Evolutionary conservation across 768 basidiomycete species (phyloP).

Genomic region (Mycena maculata): DNA sequence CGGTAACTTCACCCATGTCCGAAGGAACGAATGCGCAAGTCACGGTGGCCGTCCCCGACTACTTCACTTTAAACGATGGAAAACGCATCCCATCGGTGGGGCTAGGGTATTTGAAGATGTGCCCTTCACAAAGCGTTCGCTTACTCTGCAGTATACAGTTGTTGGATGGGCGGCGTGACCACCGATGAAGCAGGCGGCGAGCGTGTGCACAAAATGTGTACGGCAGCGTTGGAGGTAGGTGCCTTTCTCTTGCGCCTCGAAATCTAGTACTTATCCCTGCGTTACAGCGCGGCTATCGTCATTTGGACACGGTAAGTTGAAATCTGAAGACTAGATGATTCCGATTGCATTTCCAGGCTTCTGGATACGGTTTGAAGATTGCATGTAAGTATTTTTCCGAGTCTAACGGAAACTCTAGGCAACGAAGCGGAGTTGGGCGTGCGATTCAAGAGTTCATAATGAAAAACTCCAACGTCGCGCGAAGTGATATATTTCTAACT

Average conservation of each 20-base stretch:
- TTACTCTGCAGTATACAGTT: constrained; percentile 29
- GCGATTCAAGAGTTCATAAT: constrained; percentile 63
- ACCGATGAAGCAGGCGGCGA: constrained; percentile 52
- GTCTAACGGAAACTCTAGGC: no score
- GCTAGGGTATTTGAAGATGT: constrained; percentile 37
- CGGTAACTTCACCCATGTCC: no score
- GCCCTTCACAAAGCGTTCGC: constrained; percentile 32
- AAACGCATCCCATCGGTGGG: constrained; percentile 38
- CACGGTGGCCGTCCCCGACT: constrained; percentile 33
- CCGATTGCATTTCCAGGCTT: neutral
- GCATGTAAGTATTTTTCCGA: no score
- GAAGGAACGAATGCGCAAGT: no score
- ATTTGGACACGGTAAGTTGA: constrained; percentile 45
- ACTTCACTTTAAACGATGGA: constrained; percentile 35
- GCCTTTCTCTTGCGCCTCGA: no score
- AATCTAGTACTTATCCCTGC: no score
- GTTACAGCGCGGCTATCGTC: constrained; percentile 56
- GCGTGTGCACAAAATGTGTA: constrained; percentile 38
- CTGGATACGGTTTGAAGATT: constrained; percentile 37
- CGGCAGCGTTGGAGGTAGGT: constrained; percentile 33
- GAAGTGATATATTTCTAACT: no score
- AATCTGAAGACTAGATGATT: no score
- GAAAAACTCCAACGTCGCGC: constrained; percentile 59
- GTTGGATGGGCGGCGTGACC: constrained; percentile 55
- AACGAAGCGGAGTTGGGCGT: constrained; percentile 60